Evolutionary conservation across 2,329 filamentous ascomycete genomes (phyloP), one percentile per base, ranked within the genome.

Genomic region (Scedosporium dehoogii): DNA sequence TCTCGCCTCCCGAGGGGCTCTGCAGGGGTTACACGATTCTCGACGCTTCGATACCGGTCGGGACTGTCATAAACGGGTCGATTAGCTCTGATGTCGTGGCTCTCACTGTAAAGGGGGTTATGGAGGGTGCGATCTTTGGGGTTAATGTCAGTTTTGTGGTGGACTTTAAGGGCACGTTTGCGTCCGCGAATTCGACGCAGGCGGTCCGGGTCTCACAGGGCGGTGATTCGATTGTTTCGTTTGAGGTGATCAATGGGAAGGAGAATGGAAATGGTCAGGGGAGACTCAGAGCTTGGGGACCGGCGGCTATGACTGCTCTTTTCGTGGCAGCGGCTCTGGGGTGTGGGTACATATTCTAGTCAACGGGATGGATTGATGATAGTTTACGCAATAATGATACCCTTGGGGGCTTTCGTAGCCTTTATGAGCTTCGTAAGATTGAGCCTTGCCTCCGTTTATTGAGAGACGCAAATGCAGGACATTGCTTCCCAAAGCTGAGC

Each of bases 91-190:
- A 42, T 9, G 27, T 3, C 5, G 27, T 58, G 3, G 4, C 27
- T 16, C 23, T 58, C 18, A 14, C 23, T n/a, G 38, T n/a, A 9
- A 14, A 9, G n/a, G 56, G 56, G 12, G n/a, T 21, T 1, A n/a
- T 12, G 16, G 38, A n/a, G 10, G 33, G 21, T 4, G 56, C 16
- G 0, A 21, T 58, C 14, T 58, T 21, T 18, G 23, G 25, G 27
- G 27, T 38, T 12, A 58, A 58, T 41, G 16, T 41, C 6, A 58
- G 29, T n/a, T 58, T 58, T 23, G n/a, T 18, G n/a, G 14, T 58
- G n/a, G 56, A 58, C 14, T 58, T 58, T 16, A 58, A 21, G 56
- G 56, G 56, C 14, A 12, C 56, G 27, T 38, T 58, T 58, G 56
- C 38, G 2, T 4, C 56, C 9, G 56, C 10, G 16, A 58, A 41